Conservation (phyloP, 164 flowering plant species). For the Macadamia integrifolia region DNA sequence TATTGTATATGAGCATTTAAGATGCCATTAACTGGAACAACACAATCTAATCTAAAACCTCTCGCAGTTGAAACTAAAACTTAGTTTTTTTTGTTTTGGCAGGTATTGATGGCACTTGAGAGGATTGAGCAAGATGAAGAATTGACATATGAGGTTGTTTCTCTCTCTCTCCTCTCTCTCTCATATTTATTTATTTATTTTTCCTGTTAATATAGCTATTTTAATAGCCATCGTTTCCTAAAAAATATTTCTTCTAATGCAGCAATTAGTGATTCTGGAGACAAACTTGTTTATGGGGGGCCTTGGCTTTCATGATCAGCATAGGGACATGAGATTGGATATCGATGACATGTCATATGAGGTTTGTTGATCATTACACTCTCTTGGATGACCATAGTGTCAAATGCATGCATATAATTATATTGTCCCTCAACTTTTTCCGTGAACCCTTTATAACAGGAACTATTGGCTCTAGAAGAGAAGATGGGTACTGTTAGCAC, state of each 20-base stretch:
- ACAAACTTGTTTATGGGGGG: conserved; percentile 65
- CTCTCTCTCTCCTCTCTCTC: too few species aligned
- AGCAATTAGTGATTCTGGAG: conserved; percentile 79
- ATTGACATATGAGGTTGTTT: conserved; percentile 83
- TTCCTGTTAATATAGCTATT: neutral
- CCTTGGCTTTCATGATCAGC: conserved; percentile 71
- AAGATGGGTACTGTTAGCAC: conserved; percentile 95
- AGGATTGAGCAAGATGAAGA: conserved; percentile 87
- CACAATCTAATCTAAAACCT: neutral
- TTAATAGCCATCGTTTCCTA: neutral
- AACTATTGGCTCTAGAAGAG: conserved; percentile 86
- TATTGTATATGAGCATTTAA: neutral
- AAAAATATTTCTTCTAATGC: conserved; percentile 17
- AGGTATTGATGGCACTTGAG: conserved; percentile 83
- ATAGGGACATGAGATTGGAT: conserved; percentile 94
- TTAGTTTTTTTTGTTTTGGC: conserved; percentile 11
- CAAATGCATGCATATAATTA: too few species aligned
- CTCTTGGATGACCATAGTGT: neutral
- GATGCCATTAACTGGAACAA: neutral
- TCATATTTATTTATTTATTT: conserved; percentile 34
- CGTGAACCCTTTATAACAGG: conserved; percentile 36
- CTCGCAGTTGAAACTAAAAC: neutral
- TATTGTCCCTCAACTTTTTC: neutral
- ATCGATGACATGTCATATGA: conserved; percentile 98
- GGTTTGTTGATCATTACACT: conserved; percentile 36